A percentile compares a stretch with the other conserved stretches of the same genome.
Conservation (phyloP, 192 early-diverging fungal genomes). For the Backusella luteola region DNA sequence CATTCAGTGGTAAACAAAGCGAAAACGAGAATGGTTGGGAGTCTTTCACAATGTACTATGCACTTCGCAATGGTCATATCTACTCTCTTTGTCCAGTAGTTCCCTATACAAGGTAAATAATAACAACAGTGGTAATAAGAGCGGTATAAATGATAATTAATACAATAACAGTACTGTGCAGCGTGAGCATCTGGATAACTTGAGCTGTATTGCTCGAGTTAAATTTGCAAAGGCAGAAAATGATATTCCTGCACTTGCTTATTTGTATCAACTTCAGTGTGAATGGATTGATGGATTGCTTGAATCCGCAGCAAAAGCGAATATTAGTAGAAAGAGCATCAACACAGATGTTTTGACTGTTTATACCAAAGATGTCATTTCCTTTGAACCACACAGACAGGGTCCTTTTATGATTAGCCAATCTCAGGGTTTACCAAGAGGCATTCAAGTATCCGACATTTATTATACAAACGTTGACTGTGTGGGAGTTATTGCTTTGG, state of each 20-base stretch:
- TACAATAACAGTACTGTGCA: conserved; percentile 20
- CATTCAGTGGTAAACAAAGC: conserved; percentile 14
- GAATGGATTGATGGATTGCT: conserved; percentile 50
- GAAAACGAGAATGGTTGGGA: conserved; percentile 60
- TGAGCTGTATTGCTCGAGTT: neutral
- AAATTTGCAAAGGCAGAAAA: neutral
- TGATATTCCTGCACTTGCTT: neutral
- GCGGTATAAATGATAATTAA: neutral
- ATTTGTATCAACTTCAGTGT: conserved; percentile 31
- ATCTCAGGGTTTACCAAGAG: conserved; percentile 4
- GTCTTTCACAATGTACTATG: conserved; percentile 65
- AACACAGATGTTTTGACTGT: conserved; percentile 20
- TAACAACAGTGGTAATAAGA: neutral
- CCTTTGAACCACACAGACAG: conserved; percentile 30
- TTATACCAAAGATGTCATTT: neutral
- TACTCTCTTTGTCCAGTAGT: conserved; percentile 78
- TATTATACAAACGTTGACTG: conserved; percentile 41
- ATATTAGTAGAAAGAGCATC: conserved; percentile 18
- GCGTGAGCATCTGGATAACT: conserved; percentile 21
- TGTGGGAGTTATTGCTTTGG: conserved; percentile 54
- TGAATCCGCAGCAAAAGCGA: conserved; percentile 20
- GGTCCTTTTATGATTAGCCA: conserved; percentile 53
- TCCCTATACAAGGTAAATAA: conserved; percentile 58
- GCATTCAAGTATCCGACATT: conserved; percentile 45
- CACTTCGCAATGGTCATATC: conserved; percentile 69